Conservation (phyloP, 2,329 filamentous ascomycete genomes). For the Sclerotinia glacialis region DNA sequence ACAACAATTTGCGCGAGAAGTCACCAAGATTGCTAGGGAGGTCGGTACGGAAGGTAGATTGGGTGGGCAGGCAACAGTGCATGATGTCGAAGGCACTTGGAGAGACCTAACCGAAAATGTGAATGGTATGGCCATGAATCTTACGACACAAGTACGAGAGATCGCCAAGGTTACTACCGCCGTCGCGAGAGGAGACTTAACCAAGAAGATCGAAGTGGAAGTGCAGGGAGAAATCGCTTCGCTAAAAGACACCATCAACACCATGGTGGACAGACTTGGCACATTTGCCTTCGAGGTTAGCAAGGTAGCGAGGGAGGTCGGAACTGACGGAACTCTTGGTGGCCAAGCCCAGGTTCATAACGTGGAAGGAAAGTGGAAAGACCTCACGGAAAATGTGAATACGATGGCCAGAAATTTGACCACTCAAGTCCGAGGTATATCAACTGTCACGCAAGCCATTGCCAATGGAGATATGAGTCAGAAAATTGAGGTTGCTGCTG, state of each 20-base stretch:
- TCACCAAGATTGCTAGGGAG: slow-evolving; percentile 93
- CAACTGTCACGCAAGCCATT: slow-evolving; percentile 90
- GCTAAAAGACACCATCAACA: slow-evolving; percentile 96
- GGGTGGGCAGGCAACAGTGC: slow-evolving; percentile 91
- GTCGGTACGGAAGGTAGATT: slow-evolving; percentile 94
- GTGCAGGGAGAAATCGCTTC: slow-evolving; percentile 92
- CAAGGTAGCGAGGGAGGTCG: slow-evolving; percentile 91
- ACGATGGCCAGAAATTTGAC: slow-evolving; percentile 69
- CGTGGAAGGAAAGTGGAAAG: slow-evolving; percentile 97
- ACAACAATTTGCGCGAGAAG: slow-evolving; percentile 93
- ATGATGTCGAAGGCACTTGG: slow-evolving; percentile 97
- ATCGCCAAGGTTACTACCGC: slow-evolving; percentile 96
- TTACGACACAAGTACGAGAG: slow-evolving; percentile 95
- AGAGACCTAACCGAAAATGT: slow-evolving; percentile 92
- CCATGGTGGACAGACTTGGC: slow-evolving; percentile 95
- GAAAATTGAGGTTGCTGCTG: slow-evolving; percentile 92
- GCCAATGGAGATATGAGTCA: slow-evolving; percentile 94
- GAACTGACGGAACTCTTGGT: slow-evolving; percentile 90
- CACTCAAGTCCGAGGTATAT: slow-evolving; percentile 81
- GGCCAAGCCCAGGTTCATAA: slow-evolving; percentile 92
- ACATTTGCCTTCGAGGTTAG: slow-evolving; percentile 97
- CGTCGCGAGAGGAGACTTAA: slow-evolving; percentile 89
- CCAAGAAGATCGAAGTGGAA: slow-evolving; percentile 92
- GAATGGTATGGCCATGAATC: slow-evolving; percentile 97
- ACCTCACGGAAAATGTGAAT: slow-evolving; percentile 88